Base-by-base conservation (phyloP, 1,284 basidiomycete species). In the Rhizopogon parksii region DNA sequence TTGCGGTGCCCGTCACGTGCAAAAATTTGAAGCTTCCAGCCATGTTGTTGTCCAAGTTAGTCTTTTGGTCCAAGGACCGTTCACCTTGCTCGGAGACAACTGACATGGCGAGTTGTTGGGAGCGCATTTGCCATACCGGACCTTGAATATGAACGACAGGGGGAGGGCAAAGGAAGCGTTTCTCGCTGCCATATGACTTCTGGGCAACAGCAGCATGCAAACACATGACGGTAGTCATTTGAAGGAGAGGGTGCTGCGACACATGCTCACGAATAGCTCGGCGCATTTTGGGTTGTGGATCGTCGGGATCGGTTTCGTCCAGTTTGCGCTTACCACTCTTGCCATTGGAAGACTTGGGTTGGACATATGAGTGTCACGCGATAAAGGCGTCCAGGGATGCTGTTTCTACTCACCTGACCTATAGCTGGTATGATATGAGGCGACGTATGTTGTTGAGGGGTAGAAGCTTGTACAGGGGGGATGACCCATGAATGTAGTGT, bases 131-230 rank as follows among this genome's bases (percentile, higher is more conserved):
- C 78, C 82, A 84, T 25, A 89, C 79, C 2, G 90, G 87, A 12
- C 91, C 89, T 60, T 88, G 87, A 59, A 94, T 87, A 58, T 88
- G 87, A 42, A 94, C 90, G 55, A 93, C 80, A 14, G 91, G 91
- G 3, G 91, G 91, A 2, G 91, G 91, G 62, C 89, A 91, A 46
- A 94, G 79, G 65, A 92, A 93, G 47, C 91, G 88, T 68, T 94
- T 94, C 71, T 94, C 91, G 65, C 83, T 89, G 49, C 91, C 91
- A 64, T 94, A 94, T 7, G 89, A 92, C 69, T 94, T 94, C 72
- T 93, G 91, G 0, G 91, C 91, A 42, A 92, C 91, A 15, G 90
- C 88, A 30, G 91, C 90, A 59, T 93, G 90, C 35, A 91, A 72
- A 60, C 90, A 92, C 54, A 91, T 81, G 32, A 93, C 87, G 37